These are phyloP conservation scores for Alisma plantagoaquatica DNA, from an alignment of 106 monocot species.

Conservation along the genomic window DNA sequence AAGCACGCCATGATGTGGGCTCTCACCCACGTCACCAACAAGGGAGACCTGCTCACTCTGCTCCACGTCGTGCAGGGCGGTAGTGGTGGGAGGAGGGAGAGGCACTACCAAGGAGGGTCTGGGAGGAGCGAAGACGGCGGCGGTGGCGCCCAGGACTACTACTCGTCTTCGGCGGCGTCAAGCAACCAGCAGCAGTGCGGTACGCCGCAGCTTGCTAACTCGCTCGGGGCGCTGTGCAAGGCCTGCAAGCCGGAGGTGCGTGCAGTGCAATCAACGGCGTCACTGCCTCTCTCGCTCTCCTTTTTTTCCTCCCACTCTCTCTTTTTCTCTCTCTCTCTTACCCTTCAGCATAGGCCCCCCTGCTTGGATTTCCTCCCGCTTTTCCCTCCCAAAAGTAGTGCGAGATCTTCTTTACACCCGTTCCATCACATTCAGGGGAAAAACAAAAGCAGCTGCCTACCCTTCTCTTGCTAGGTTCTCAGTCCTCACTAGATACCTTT, in stretches of 20 bases:
- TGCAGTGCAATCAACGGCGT: not conserved
- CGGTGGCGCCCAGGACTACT: too few species aligned
- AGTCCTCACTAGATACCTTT: too few species aligned
- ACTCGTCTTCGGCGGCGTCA: too few species aligned
- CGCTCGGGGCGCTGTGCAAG: slow-evolving; percentile 76
- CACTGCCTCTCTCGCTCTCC: not conserved
- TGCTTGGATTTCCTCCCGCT: not conserved
- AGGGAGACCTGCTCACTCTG: slow-evolving; percentile 73
- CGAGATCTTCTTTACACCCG: too few species aligned
- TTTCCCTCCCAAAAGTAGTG: too few species aligned
- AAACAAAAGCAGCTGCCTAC: too few species aligned
- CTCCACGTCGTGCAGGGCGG: slow-evolving; percentile 38
- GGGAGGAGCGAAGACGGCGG: too few species aligned
- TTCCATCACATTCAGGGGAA: too few species aligned
- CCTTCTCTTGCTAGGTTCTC: too few species aligned
- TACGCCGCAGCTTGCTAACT: slow-evolving; percentile 11
- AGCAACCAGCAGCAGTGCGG: too few species aligned
- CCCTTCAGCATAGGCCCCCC: too few species aligned
- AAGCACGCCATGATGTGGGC: slow-evolving; percentile 97
- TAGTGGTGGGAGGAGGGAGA: not conserved
- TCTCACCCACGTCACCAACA: slow-evolving; percentile 69
- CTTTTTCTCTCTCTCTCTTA: not conserved
- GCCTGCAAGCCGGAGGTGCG: slow-evolving; percentile 78
- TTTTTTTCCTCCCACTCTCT: not conserved
- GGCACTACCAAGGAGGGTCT: too few species aligned